Evolutionary conservation across 2,329 filamentous ascomycete species (phyloP).

Genomic region (Aspergillus sp.): DNA sequence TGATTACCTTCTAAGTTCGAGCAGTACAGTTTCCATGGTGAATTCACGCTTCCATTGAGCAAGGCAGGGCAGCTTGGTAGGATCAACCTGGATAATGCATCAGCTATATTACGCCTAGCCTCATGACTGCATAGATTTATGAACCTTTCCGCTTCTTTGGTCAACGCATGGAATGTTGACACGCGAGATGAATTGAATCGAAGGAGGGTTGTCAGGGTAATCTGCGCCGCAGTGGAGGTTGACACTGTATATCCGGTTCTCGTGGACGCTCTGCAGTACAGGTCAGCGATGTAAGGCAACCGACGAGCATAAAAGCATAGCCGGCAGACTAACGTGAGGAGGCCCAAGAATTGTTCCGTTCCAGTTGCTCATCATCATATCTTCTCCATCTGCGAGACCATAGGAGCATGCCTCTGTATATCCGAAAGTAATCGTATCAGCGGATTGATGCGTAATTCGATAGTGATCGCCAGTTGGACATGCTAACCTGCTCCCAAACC

Average conservation of each 20-base stretch:
- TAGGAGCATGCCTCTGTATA: constrained; percentile 86
- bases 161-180: constrained; percentile 97
- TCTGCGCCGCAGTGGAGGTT: constrained; percentile 89
- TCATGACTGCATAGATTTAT: constrained; percentile 1
- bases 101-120: too few relatives aligned
- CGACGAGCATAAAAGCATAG: not conserved
- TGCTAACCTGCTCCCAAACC: constrained; percentile 71
- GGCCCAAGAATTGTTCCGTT: constrained; percentile 96
- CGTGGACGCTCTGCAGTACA: constrained; percentile 71
- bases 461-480: not conserved
- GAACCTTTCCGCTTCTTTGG: constrained; percentile 64
- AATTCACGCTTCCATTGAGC: constrained; percentile 86
- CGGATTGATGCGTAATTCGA: not conserved
- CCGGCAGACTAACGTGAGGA: constrained; percentile 65
- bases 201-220: constrained; percentile 84
- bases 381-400: constrained; percentile 86
- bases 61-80: constrained; percentile 74
- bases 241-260: constrained; percentile 98
- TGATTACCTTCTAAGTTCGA: constrained; percentile 69
- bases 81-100: constrained; percentile 58
- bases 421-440: constrained; percentile 13
- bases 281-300: not conserved
- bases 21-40: constrained; percentile 89
- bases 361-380: constrained; percentile 97
- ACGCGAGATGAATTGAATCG: constrained; percentile 85